Conservation (phyloP, 768 basidiomycete species). For the Rhodosporidiobolus odoratus region DNA sequence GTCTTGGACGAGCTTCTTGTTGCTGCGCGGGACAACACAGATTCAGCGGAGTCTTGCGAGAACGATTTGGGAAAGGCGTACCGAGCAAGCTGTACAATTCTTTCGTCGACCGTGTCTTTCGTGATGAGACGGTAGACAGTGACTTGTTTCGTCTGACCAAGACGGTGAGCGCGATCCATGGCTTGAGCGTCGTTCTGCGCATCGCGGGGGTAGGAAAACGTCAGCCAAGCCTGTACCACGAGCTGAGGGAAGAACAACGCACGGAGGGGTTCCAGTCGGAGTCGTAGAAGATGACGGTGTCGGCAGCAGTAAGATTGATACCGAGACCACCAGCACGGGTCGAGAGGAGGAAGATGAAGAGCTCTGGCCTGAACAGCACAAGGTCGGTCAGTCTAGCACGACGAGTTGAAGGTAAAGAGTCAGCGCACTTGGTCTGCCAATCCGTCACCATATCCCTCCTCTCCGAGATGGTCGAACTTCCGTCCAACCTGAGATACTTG, state of each 20-base stretch:
- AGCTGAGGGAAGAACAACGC: background rate
- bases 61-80: background rate
- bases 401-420: background rate
- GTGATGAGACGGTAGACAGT: constrained; percentile 53
- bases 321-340: constrained; percentile 80
- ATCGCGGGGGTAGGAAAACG: constrained; percentile 52
- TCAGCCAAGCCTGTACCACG: background rate
- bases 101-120: constrained; percentile 89
- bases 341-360: constrained; percentile 84
- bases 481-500: constrained; percentile 42
- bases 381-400: background rate
- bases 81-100: constrained; percentile 89
- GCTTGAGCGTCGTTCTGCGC: constrained; percentile 70
- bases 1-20: constrained; percentile 68
- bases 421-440: constrained; percentile 86
- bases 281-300: constrained; percentile 79
- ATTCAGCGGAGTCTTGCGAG: background rate
- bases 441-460: constrained; percentile 98
- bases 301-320: constrained; percentile 52
- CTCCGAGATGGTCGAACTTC: constrained; percentile 86
- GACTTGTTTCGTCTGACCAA: constrained; percentile 90
- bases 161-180: constrained; percentile 89
- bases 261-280: constrained; percentile 94
- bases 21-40: background rate
- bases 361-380: constrained; percentile 66